Evolutionary conservation across 2,329 filamentous ascomycete species (phyloP), one percentile per base, ranked within the genome.

Genomic region (Aaosphaeria arxii): DNA sequence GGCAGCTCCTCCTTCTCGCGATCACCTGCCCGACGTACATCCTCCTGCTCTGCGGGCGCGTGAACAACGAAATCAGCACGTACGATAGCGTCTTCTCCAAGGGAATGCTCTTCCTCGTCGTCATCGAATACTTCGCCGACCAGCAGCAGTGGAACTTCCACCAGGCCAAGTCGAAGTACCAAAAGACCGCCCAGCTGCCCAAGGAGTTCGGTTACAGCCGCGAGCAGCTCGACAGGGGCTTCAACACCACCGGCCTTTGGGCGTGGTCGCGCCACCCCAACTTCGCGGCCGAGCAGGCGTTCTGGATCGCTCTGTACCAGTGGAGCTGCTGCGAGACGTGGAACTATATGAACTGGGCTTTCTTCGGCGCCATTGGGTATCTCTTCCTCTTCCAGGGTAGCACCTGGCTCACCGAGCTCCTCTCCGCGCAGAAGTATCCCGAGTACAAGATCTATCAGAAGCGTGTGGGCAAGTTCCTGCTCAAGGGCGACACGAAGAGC

Each of bases 81-180:
- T 78, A 81, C 44, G 91, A 87, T 56, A 68, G 76, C 32, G 56
- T 80, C 40, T 82, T 85, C 64, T 75, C 80, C 3, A 74, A 80
- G 48, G 59, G 73, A 40, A 72, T 86, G 40, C 73, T 85, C 53
- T 74, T 72, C 47, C 72, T 86, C 33, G 73, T 88, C 17, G 67
- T 85, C n/a, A 63, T 86, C 45, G 82, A 96, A 62, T 89, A 81
- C 71, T 81, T 96, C 63, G 89, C 90, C 62, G 94, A 99, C 67
- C 86, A 91, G 54, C 90, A 96, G 67, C 91, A 96, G 72, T 99
- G 91, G 91, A 78, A 83, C 54, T 99, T 85, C 74, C 91, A 99
- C 67, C 73, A 74, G 11, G 91, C 91, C 43, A 97, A 96, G 74
- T 74, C 81, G 41, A 69, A 82, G 40, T 97, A 96, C 70, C 81